Evolutionary conservation across 2,329 filamentous ascomycete species (phyloP).

Genomic region (Xylaria digitata): DNA sequence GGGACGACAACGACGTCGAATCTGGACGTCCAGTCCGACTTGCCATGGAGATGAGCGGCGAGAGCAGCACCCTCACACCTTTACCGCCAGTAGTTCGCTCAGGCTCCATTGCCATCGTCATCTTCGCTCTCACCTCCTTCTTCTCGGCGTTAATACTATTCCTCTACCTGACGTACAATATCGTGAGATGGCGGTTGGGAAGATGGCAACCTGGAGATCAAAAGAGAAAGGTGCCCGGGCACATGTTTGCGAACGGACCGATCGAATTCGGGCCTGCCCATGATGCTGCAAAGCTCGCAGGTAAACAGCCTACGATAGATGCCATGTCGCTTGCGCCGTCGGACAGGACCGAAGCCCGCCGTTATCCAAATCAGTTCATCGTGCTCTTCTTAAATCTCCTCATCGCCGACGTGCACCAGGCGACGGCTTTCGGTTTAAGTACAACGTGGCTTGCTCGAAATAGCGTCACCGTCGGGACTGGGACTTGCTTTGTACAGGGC

Average conservation of each 20-base stretch:
- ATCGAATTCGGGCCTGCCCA: conserved; percentile 40
- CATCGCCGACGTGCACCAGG: conserved; percentile 74
- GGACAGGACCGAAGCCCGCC: neutral
- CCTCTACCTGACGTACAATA: conserved; percentile 52
- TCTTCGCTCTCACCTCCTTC: conserved; percentile 54
- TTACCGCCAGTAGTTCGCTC: conserved; percentile 51
- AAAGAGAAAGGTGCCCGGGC: conserved; percentile 24
- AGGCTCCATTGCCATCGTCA: conserved; percentile 54
- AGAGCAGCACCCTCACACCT: conserved; percentile 48
- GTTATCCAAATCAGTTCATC: conserved; percentile 71
- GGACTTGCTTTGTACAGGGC: conserved; percentile 72
- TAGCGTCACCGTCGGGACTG: conserved; percentile 63
- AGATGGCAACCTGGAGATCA: neutral
- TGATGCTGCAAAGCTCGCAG: conserved; percentile 29
- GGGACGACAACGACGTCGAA: conserved; percentile 16
- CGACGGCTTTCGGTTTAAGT: conserved; percentile 72
- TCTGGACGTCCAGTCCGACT: conserved; percentile 10
- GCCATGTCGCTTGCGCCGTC: conserved; percentile 28
- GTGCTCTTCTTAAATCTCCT: conserved; percentile 77
- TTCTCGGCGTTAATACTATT: conserved; percentile 51
- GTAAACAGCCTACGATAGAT: conserved; percentile 20
- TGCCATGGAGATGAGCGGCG: conserved; percentile 10
- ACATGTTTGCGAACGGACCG: conserved; percentile 29
- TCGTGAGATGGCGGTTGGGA: conserved; percentile 51
- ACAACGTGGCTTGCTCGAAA: conserved; percentile 67